Conservation (phyloP, 768 basidiomycete genomes). For the Dentipellis sp. region DNA sequence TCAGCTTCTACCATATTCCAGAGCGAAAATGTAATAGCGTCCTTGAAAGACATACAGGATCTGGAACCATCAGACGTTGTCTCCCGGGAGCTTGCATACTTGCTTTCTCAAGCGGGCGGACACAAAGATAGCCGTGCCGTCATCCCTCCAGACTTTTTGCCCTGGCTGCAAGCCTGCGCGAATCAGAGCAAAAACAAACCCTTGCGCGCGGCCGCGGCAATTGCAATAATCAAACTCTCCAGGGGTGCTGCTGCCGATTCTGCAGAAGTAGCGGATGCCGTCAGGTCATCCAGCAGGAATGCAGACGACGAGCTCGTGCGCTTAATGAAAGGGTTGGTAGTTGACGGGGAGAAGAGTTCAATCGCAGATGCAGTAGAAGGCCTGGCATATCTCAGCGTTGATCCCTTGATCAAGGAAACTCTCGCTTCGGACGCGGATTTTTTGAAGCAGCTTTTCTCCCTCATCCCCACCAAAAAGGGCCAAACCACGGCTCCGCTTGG, state of each 20-base stretch:
- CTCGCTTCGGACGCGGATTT: conserved; percentile 44
- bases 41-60: conserved; percentile 63
- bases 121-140: conserved; percentile 62
- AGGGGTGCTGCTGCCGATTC: conserved; percentile 44
- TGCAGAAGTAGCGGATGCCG: conserved; percentile 20
- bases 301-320: conserved; percentile 1
- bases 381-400: conserved; percentile 64
- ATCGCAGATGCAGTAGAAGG: conserved; percentile 68
- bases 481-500: conserved; percentile 10
- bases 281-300: conserved; percentile 1
- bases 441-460: conserved; percentile 34
- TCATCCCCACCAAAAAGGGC: conserved; percentile 15
- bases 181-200: conserved; percentile 34
- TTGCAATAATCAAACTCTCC: conserved; percentile 73
- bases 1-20: conserved; percentile 57
- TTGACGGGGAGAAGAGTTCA: conserved; percentile 19
- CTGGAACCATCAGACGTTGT: conserved; percentile 42
- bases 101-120: conserved; percentile 69
- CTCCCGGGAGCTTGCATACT: conserved; percentile 53
- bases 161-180: conserved; percentile 62
- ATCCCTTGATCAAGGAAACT: conserved; percentile 48
- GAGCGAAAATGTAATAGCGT: conserved; percentile 53
- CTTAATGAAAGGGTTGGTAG: conserved; percentile 22
- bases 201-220: conserved; percentile 54
- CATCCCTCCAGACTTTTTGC: conserved; percentile 42